Conservation (phyloP, 305 asterid species). For the Rubia peregrina region DNA sequence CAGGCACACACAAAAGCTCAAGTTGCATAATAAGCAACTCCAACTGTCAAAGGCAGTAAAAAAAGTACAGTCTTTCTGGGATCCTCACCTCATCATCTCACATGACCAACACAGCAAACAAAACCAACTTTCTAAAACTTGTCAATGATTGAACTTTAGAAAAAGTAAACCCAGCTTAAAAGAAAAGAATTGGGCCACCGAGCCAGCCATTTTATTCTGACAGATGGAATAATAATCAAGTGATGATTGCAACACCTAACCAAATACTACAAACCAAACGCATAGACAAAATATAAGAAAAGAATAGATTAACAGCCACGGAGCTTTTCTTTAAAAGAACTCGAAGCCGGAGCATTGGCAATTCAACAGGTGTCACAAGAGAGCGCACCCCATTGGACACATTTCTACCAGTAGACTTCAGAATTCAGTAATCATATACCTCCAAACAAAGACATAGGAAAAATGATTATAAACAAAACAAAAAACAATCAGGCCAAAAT, state of each 20-base stretch:
- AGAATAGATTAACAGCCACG: slow-evolving; percentile 33
- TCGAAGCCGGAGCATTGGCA: slow-evolving; percentile 15
- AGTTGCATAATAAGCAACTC: slow-evolving; percentile 7
- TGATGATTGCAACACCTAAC: slow-evolving; percentile 29
- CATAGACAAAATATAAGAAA: slow-evolving; percentile 3
- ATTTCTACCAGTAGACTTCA: slow-evolving; percentile 16
- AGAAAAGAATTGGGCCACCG: slow-evolving; percentile 27
- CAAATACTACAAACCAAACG: slow-evolving; percentile 13
- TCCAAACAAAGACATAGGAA: slow-evolving; percentile 17
- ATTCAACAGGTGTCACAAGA: slow-evolving; percentile 29
- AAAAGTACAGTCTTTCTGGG: slow-evolving; percentile 24
- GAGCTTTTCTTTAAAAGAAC: slow-evolving; percentile 18
- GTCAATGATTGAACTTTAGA: slow-evolving; percentile 19
- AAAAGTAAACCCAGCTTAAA: slow-evolving; percentile 30
- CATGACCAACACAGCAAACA: slow-evolving; percentile 26
- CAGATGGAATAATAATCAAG: slow-evolving; percentile 25
- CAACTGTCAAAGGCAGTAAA: slow-evolving; percentile 6
- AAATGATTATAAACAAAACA: neutral
- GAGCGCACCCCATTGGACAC: slow-evolving; percentile 25
- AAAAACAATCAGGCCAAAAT: neutral
- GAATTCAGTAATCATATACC: slow-evolving; percentile 20
- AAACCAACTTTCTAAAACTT: slow-evolving; percentile 18
- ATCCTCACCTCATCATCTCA: slow-evolving; percentile 17
- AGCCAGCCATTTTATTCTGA: slow-evolving; percentile 20
- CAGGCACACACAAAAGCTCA: slow-evolving; percentile 27